Evolutionary conservation across 805 yeast species (phyloP), one percentile per base, ranked within the genome.

Genomic region (Metschnikowia drakensbergensis): DNA sequence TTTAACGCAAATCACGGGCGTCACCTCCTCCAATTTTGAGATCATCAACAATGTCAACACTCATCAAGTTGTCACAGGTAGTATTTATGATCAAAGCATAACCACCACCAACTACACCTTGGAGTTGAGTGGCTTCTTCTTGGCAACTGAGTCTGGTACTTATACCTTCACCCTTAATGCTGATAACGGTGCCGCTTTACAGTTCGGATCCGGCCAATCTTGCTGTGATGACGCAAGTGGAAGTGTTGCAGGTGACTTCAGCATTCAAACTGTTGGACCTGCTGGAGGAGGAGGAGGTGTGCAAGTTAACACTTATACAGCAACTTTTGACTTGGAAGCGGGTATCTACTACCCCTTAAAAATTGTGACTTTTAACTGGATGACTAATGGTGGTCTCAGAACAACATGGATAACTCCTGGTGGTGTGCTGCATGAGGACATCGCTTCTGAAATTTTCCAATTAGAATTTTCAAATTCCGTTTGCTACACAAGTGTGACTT

Each of bases 161-260:
- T 54, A 48, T 46, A 52, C 50, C 9, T 48, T 54, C 40, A 46
- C 28, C 10, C 45, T 54, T 25, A 39, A 33, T 3, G 56, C 58
- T 6, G 58, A 54, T 37, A 51, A 54, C 34, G 58, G 58, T 37
- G 58, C 56, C 0, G 40, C 56, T 5, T 45, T 54, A 47, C 54
- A 51, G 17, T 46, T 54, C 30, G 54, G 58, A 8, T 36, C 53
- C 2, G 54, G 53, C 11, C 48, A 39, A 26, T 27, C 48, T 1
- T 54, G 58, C 34, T 54, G 58, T 35, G 33, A 49, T 35, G 56
- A 53, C 27, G 55, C 56, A 2, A 43, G 52, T 8, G 52, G 53
- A 5, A 42, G 49, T 40, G 54, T 53, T 6, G 42, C 52, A 9
- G 49, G 53, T 6, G 42, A 46, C 31, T 49, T 54, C 37, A 45